A percentile compares a stretch with the other conserved stretches of the same genome.
These are phyloP conservation scores for Lecanosticta acicola DNA, from an alignment of 2,329 filamentous ascomycete species.

Conservation along the genomic window DNA sequence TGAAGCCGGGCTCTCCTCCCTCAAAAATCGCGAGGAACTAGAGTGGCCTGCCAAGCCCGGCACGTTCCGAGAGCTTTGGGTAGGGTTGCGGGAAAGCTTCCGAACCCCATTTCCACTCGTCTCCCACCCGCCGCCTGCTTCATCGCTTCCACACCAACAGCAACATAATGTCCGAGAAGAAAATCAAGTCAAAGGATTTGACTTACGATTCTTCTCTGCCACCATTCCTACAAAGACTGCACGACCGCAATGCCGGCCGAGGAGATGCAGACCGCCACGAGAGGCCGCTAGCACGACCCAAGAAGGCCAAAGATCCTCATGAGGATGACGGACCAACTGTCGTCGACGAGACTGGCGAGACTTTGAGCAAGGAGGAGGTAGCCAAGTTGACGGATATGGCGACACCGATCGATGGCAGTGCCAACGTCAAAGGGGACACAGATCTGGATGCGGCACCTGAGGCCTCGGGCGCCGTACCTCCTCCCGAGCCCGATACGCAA, in stretches of 20 bases:
- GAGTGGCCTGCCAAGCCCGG: background rate
- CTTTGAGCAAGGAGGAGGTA: conserved; percentile 49
- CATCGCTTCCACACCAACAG: too few species aligned
- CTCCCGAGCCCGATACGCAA: conserved; percentile 2
- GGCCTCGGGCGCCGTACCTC: conserved; percentile 24
- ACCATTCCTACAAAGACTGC: conserved; percentile 44
- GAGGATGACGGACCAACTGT: conserved; percentile 73
- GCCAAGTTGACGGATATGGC: conserved; percentile 36
- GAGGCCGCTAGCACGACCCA: conserved; percentile 40
- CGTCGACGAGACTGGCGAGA: conserved; percentile 64
- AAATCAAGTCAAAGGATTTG: conserved; percentile 61
- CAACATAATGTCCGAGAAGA: conserved; percentile 45
- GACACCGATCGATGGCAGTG: conserved; percentile 7
- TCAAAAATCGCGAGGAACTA: background rate
- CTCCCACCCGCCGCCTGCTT: too few species aligned
- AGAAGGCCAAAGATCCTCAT: conserved; percentile 55
- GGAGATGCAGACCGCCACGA: conserved; percentile 44
- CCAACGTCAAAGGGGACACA: conserved; percentile 21
- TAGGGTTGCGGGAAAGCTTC: too few species aligned
- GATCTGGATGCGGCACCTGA: conserved; percentile 16
- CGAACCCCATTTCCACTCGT: too few species aligned
- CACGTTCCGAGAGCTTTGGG: background rate
- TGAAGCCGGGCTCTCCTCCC: background rate
- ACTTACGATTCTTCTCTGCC: conserved; percentile 55
- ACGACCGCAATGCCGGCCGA: conserved; percentile 47